Evolutionary conservation across 306 rosid species (phyloP).

Genomic region (Parietaria judaica): DNA sequence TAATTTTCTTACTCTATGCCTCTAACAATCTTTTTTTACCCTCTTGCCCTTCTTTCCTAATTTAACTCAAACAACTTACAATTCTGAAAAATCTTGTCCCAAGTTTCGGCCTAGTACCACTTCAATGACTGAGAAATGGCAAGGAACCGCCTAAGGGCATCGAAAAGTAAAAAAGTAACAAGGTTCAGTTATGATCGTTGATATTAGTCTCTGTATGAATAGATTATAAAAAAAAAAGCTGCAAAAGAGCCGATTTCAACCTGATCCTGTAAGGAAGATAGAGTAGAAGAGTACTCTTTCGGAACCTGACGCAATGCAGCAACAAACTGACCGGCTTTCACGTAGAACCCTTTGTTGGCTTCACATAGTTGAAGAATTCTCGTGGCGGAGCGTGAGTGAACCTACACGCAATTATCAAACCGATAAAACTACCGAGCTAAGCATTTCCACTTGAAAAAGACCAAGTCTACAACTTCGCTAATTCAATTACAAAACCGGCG

Average conservation of each 20-base stretch:
- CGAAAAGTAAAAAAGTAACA: constrained; percentile 9
- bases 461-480: too few species aligned
- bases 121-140: constrained; percentile 49
- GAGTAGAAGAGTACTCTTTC: constrained; percentile 59
- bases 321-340: constrained; percentile 87
- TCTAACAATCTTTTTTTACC: too few species aligned
- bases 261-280: constrained; percentile 73
- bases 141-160: constrained; percentile 64
- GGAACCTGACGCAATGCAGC: constrained; percentile 63
- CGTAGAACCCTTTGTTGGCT: constrained; percentile 79
- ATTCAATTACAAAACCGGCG: too few species aligned
- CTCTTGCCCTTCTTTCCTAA: too few species aligned
- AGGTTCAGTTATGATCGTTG: constrained; percentile 7
- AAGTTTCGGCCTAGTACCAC: constrained; percentile 46
- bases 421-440: background rate
- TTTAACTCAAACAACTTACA: too few species aligned
- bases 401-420: constrained; percentile 34
- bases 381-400: constrained; percentile 68
- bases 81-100: constrained; percentile 52
- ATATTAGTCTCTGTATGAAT: background rate
- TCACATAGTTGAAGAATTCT: constrained; percentile 68
- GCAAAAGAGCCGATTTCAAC: constrained; percentile 23
- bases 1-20: too few species aligned
- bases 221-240: background rate
- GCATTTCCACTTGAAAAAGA: too few species aligned